These are phyloP conservation scores for Paramecium tetraurelia DNA, from an alignment of 73 alveolate genomes.

Conservation along the genomic window DNA sequence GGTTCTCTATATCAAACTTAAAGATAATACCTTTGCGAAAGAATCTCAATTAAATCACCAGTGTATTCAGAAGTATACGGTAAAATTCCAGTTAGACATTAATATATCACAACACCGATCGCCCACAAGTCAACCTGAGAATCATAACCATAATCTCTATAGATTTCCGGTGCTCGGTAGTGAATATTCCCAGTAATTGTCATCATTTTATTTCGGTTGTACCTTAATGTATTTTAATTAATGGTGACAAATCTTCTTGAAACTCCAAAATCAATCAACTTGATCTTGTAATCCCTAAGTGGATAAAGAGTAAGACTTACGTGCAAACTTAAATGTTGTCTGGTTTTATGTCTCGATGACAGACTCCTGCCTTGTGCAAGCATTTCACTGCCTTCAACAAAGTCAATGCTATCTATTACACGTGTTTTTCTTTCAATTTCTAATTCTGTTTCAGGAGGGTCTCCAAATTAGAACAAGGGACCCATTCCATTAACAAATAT, in stretches of 20 bases:
- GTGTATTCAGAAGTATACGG: not conserved
- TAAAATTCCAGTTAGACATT: slow-evolving; percentile 18
- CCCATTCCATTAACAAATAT: slow-evolving; percentile 35
- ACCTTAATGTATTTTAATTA: slow-evolving; percentile 30
- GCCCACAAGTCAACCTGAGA: slow-evolving; percentile 20
- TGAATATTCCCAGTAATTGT: slow-evolving; percentile 26
- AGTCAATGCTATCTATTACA: not conserved
- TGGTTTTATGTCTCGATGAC: slow-evolving; percentile 43
- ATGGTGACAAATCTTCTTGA: slow-evolving; percentile 41
- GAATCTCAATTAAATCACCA: not conserved
- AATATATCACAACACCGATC: slow-evolving; percentile 1
- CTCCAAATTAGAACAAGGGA: slow-evolving; percentile 24
- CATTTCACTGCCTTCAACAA: not conserved
- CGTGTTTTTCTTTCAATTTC: not conserved
- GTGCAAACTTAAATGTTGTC: not conserved
- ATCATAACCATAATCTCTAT: slow-evolving; percentile 46
- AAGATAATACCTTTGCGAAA: not conserved
- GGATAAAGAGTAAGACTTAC: not conserved
- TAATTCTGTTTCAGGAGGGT: not conserved
- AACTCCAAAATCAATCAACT: slow-evolving; percentile 42
- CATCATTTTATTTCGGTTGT: not conserved
- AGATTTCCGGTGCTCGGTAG: slow-evolving; percentile 41
- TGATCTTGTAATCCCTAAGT: not conserved
- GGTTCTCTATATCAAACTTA: not conserved
- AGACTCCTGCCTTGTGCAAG: slow-evolving; percentile 22